phyloP scores from a whole-genome alignment of 2,329 filamentous ascomycete species.

The Periconia digitata region DNA sequence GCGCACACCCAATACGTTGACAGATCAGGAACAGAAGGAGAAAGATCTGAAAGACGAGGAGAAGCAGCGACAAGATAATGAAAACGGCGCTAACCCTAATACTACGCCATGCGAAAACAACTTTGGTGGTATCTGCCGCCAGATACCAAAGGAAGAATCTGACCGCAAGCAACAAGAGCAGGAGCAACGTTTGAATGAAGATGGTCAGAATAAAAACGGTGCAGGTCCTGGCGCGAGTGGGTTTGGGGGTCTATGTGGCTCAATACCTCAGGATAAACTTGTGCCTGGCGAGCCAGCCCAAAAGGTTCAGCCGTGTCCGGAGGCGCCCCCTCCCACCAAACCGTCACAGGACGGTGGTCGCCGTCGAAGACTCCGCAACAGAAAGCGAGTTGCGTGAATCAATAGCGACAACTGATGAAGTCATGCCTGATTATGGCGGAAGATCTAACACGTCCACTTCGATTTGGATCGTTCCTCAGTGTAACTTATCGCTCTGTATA shows the following conservation, averaged over 20 bases:
- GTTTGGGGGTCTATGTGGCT: neutral
- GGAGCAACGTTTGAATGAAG: neutral
- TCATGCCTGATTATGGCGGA: too few relatives aligned
- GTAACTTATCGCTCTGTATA: too few relatives aligned
- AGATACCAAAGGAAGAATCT: neutral
- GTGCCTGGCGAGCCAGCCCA: neutral
- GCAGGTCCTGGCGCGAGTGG: neutral
- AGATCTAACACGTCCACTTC: too few relatives aligned
- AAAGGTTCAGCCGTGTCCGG: neutral
- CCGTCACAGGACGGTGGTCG: neutral
- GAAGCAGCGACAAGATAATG: neutral
- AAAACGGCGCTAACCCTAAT: conserved; percentile 1
- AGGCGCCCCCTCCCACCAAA: neutral
- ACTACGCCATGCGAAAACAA: neutral
- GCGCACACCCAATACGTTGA: neutral
- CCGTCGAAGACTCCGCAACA: neutral
- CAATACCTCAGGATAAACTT: neutral
- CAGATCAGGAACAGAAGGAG: conserved; percentile 2
- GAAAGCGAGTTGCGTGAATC: too few relatives aligned
- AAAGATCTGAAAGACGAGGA: neutral
- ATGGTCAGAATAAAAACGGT: neutral
- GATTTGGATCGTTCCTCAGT: too few relatives aligned
- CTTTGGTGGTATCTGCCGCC: conserved; percentile 4
- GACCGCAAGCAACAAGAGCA: neutral
- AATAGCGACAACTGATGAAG: too few relatives aligned